Base-by-base conservation (phyloP, 2,329 filamentous ascomycete genomes). In the Fusarium bulbicola region DNA sequence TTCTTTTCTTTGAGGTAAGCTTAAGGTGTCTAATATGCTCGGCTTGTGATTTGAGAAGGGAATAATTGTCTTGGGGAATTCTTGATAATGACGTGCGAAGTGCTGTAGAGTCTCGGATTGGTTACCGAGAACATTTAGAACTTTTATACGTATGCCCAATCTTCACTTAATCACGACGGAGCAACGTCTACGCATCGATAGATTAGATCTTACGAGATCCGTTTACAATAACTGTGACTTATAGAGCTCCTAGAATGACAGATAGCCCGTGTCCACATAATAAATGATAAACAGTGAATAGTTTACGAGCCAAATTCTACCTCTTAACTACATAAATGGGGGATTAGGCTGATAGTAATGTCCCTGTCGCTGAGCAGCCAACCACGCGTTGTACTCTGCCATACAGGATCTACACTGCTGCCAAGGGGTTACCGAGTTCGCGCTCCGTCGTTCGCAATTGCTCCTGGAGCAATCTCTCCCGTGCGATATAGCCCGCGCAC, bases 261-360 rank as follows among this genome's bases (percentile, higher is more conserved):
- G 7, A 3, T 12, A 6, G 0, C 7, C 0, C 4, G 2, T 39
- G 13, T n/a, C 18, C 5, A n/a, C 6, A 7, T 3, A 15, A 8
- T 1, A 37, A 15, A 16, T 28, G 6, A 16, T 6, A 5, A 10
- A 15, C 6, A n/a, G 20, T 18, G 15, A 30, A n/a, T 54, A 10
- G 2, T 20, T 15, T n/a, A 1, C 26, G 14, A 30, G 7, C 11
- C 2, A 24, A 4, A 18, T 39, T n/a, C 24, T 39, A n/a, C 5
- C 50, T 28, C 18, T 18, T 18, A 54, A 30, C 15, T 39, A 54
- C 2, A 28, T 3, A 15, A 54, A 54, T n/a, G 50, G 50, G 1
- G 50, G 50, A 10, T n/a, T 40, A 14, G 50, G 50, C 34, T 54
- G 34, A 54, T 54, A 40, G 9, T 28, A 40, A 20, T 54, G 20